These are phyloP conservation scores for Linum lewisii DNA, from an alignment of 345 rosid species.

Conservation along the genomic window DNA sequence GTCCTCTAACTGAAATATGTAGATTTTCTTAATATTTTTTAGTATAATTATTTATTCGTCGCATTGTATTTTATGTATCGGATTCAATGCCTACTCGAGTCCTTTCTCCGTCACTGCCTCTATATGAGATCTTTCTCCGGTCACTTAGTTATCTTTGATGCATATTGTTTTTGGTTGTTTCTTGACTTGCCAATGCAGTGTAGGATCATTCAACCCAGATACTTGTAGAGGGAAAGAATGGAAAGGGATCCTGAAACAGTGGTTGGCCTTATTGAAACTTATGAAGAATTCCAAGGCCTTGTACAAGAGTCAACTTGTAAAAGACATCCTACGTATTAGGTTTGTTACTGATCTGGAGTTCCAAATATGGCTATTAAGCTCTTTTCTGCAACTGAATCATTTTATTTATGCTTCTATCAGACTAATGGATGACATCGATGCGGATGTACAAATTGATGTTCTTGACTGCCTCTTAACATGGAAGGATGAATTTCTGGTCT, in stretches of 20 bases:
- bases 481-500: conserved; percentile 64
- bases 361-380: conserved; percentile 1
- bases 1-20: too few relatives aligned
- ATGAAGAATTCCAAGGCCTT: conserved; percentile 62
- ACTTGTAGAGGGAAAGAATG: conserved; percentile 68
- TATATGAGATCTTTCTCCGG: too few relatives aligned
- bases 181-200: conserved; percentile 31
- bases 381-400: conserved; percentile 3
- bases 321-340: conserved; percentile 69
- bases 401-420: conserved; percentile 29
- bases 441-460: conserved; percentile 63
- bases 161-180: background rate
- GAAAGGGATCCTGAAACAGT: conserved; percentile 67
- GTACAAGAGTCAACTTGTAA: conserved; percentile 47
- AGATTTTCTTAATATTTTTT: too few relatives aligned
- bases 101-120: too few relatives aligned
- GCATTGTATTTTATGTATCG: too few relatives aligned
- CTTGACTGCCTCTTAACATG: conserved; percentile 77
- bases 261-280: conserved; percentile 68
- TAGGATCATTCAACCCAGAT: conserved; percentile 40
- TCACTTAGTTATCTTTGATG: background rate
- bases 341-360: conserved; percentile 17
- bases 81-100: too few relatives aligned
- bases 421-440: conserved; percentile 83
- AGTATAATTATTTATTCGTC: too few relatives aligned